These are phyloP conservation scores for Arctostaphylos glauca DNA, from an alignment of 148 eudicot genomes.

Conservation along the genomic window DNA sequence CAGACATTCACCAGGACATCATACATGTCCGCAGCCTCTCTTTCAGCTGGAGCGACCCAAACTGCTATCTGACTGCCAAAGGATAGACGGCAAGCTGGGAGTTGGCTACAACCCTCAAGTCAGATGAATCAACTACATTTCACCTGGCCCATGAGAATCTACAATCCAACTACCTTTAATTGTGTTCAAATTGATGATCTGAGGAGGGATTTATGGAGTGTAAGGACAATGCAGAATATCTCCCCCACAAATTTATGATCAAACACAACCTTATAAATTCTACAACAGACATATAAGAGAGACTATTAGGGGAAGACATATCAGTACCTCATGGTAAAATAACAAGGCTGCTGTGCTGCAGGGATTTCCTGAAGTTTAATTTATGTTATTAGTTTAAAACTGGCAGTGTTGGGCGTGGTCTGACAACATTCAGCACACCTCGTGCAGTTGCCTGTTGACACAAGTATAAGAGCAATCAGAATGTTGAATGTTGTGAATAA, in stretches of 20 bases:
- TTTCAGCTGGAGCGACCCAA: not conserved
- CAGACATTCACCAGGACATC: conserved; percentile 1
- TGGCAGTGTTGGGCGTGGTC: conserved; percentile 70
- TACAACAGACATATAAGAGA: not conserved
- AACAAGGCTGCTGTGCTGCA: not conserved
- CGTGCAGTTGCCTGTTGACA: conserved; percentile 72
- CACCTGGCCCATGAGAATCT: conserved; percentile 1
- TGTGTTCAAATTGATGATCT: not conserved
- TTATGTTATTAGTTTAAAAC: conserved; percentile 33
- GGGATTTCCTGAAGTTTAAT: not conserved
- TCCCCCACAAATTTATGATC: not conserved
- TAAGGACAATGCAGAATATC: not conserved
- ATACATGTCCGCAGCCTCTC: not conserved
- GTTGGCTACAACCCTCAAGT: not conserved
- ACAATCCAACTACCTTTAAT: not conserved
- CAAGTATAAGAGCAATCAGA: not conserved
- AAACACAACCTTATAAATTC: not conserved
- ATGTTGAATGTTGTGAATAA: not conserved
- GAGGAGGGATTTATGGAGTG: not conserved
- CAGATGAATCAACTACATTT: conserved; percentile 13
- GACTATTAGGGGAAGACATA: not conserved
- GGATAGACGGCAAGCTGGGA: not conserved
- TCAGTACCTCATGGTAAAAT: conserved; percentile 7
- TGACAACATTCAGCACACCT: conserved; percentile 76
- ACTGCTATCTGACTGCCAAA: not conserved